Evolutionary conservation across 2,329 filamentous ascomycete species (phyloP).

Genomic region (Ophiostoma populinum): DNA sequence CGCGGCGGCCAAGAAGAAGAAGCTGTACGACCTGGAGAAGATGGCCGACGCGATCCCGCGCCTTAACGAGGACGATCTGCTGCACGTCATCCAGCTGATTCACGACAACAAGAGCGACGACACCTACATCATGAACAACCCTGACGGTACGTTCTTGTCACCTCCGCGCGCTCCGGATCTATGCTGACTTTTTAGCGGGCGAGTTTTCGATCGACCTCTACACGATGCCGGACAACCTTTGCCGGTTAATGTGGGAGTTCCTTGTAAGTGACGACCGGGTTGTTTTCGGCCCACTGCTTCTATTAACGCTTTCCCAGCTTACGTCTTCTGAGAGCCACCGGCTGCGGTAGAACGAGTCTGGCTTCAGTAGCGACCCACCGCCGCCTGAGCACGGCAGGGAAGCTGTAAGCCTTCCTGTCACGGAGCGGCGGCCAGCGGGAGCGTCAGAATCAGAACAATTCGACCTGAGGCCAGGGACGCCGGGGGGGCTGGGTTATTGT

Average conservation of each 20-base stretch:
- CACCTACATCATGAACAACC: conserved; percentile 93
- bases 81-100: conserved; percentile 93
- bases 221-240: conserved; percentile 77
- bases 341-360: conserved; percentile 4
- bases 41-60: conserved; percentile 81
- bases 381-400: no score
- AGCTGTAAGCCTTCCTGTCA: no score
- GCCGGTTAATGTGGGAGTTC: conserved; percentile 94
- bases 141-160: conserved; percentile 61
- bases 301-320: neutral
- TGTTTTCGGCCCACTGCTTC: neutral
- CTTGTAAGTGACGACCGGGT: conserved; percentile 25
- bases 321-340: conserved; percentile 7
- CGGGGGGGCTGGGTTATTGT: no score
- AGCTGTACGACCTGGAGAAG: conserved; percentile 77
- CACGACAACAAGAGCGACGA: conserved; percentile 91
- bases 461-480: no score
- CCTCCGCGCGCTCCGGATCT: no score
- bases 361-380: no score
- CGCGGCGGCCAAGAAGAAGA: conserved; percentile 42
- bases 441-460: no score
- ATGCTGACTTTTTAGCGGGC: conserved; percentile 38
- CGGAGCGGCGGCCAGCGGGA: no score
- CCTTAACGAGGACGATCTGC: conserved; percentile 78
- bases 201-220: conserved; percentile 98